These are phyloP conservation scores for Aspergillus ellipticus DNA, from an alignment of 495 filamentous ascomycete species.

Conservation along the genomic window DNA sequence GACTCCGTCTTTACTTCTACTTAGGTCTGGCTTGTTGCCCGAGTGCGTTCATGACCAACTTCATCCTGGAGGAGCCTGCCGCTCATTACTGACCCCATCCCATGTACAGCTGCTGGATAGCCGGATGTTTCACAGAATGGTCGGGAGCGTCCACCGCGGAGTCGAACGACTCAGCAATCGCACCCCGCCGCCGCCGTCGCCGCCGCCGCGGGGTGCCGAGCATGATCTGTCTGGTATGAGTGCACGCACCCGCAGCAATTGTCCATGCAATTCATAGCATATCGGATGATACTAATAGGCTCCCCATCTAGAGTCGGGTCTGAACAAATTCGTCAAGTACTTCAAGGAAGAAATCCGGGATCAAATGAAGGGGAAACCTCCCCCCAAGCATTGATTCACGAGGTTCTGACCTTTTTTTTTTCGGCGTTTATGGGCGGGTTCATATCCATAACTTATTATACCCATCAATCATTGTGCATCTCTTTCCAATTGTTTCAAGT, in stretches of 20 bases:
- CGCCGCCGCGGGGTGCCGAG: slow-evolving; percentile 54
- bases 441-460: slow-evolving; percentile 19
- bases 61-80: slow-evolving; percentile 15
- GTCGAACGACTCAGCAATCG: slow-evolving; percentile 51
- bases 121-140: slow-evolving; percentile 56
- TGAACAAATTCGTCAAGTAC: slow-evolving; percentile 47
- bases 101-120: slow-evolving; percentile 53
- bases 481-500: not conserved
- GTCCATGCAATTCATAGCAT: not conserved
- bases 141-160: slow-evolving; percentile 52
- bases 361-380: slow-evolving; percentile 47
- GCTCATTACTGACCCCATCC: slow-evolving; percentile 14
- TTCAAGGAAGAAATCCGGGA: slow-evolving; percentile 60
- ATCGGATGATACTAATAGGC: slow-evolving; percentile 8
- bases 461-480: slow-evolving; percentile 11
- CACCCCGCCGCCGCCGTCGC: slow-evolving; percentile 54
- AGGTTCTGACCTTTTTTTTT: not conserved
- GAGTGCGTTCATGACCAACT: slow-evolving; percentile 27
- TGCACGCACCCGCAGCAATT: not conserved
- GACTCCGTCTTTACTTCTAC: not conserved
- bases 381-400: slow-evolving; percentile 30
- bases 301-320: slow-evolving; percentile 17
- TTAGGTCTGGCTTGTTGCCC: not conserved
- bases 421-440: not conserved
- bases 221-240: slow-evolving; percentile 46